phyloP scores from a whole-genome alignment of 495 filamentous ascomycete genomes.

The Trichoderma reesei region DNA sequence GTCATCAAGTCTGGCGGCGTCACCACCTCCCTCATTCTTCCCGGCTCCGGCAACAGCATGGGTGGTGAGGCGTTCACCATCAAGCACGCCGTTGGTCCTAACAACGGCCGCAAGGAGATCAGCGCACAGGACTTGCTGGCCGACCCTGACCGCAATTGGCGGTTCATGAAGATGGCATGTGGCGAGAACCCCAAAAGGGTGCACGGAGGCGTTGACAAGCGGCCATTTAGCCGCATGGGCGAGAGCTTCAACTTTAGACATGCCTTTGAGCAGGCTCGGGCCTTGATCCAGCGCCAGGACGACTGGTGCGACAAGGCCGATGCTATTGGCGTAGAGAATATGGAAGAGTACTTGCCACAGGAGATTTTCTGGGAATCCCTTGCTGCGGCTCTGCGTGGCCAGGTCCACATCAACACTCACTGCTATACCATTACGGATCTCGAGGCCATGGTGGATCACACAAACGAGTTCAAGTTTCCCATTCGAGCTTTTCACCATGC shows the following conservation, averaged over 20 bases:
- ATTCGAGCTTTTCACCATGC: constrained; percentile 57
- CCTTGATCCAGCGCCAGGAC: constrained; percentile 42
- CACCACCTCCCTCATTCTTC: constrained; percentile 54
- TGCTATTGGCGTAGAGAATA: constrained; percentile 26
- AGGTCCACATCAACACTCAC: constrained; percentile 54
- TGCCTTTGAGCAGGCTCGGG: constrained; percentile 47
- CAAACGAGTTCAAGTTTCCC: constrained; percentile 54
- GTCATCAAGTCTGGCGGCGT: constrained; percentile 61
- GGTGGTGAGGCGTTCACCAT: constrained; percentile 56
- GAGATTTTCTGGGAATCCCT: constrained; percentile 49
- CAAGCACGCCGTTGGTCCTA: constrained; percentile 45
- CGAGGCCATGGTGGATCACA: constrained; percentile 51
- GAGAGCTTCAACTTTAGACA: constrained; percentile 56
- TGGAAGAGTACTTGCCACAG: constrained; percentile 38
- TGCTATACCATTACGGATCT: constrained; percentile 59
- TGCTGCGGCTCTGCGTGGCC: constrained; percentile 47
- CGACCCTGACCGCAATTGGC: constrained; percentile 39
- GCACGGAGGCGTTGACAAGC: constrained; percentile 34
- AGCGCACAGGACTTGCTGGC: constrained; percentile 38
- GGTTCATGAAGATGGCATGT: constrained; percentile 66
- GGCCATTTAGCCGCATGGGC: constrained; percentile 41
- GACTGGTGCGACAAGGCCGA: constrained; percentile 49
- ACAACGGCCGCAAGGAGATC: constrained; percentile 42
- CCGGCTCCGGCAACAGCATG: constrained; percentile 57
- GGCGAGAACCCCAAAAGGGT: constrained; percentile 53